Base-by-base conservation (phyloP, 139 green algal genomes). In the Picochlorum sp. region DNA sequence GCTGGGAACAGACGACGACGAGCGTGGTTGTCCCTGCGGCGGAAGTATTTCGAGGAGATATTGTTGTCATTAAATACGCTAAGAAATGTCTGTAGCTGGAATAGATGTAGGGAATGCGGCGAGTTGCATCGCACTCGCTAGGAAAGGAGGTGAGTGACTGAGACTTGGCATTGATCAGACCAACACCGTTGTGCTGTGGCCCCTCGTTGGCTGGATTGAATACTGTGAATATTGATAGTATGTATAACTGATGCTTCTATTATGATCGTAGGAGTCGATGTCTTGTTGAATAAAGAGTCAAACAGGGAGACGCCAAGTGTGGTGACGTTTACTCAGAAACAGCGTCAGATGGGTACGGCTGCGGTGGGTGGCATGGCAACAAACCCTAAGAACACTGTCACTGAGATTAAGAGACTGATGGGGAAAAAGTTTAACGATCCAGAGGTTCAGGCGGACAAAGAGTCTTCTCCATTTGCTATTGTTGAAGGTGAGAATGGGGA, bases 201-300 rank as follows among this genome's bases (percentile, higher is more conserved):
- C 15, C 4, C 4, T 21, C 15, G 47, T 20, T 20, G 47, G 47
- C 5, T 20, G 47, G n/a, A 20, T 20, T 54, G 47, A 21, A 26
- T 54, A 20, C 11, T 26, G 47, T 15, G 5, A n/a, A 15, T 51
- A 15, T 51, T 51, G 45, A 18, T 14, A 51, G 16, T 18, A 26
- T 20, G 24, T 54, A 21, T 54, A 54, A 18, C 16, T 54, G n/a
- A 54, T 41, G 34, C 34, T 60, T 82, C n/a, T 30, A 61, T 30
- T 52, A 18, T 18, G 52, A 6, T 31, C 57, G 31, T 69, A 52
- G 80, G 83, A 21, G 83, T 91, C 10, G 89, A 95, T 75, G 89
- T 97, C 44, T 68, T 97, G 20, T 81, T 99, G 52, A 99, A 99
- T 80, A 92, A 95, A 65, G 93, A 98, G 69, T 87, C 70, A 65